Percentiles rank a stretch among this genome's conserved stretches.
These are phyloP conservation scores for Aspergillus sp. DNA, from an alignment of 2,329 filamentous ascomycete genomes.

Conservation along the genomic window DNA sequence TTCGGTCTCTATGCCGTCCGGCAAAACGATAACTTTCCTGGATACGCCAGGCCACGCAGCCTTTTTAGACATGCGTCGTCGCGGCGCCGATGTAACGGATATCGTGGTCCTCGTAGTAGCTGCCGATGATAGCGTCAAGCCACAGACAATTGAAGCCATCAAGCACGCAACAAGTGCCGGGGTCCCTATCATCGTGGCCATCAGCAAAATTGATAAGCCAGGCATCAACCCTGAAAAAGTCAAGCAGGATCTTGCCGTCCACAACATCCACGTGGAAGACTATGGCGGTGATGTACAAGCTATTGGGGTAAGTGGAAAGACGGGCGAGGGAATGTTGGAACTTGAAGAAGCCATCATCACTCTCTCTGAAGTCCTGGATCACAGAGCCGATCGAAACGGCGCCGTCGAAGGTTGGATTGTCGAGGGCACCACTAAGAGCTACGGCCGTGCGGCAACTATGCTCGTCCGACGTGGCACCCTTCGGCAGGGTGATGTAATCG, in stretches of 20 bases:
- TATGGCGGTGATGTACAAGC: slow-evolving; percentile 93
- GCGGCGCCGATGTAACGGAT: slow-evolving; percentile 93
- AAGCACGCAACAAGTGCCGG: slow-evolving; percentile 87
- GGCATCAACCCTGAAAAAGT: slow-evolving; percentile 80
- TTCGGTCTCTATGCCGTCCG: slow-evolving; percentile 82
- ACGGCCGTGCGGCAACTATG: slow-evolving; percentile 84
- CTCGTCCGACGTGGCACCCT: slow-evolving; percentile 88
- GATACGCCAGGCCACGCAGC: slow-evolving; percentile 96
- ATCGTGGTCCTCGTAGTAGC: slow-evolving; percentile 96
- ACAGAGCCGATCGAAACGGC: slow-evolving; percentile 77
- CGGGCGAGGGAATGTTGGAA: slow-evolving; percentile 86
- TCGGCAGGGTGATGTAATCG: slow-evolving; percentile 76
- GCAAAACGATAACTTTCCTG: slow-evolving; percentile 92
- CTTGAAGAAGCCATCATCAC: slow-evolving; percentile 89
- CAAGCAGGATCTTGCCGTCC: slow-evolving; percentile 80
- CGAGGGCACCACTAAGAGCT: slow-evolving; percentile 84
- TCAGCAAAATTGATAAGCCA: slow-evolving; percentile 95
- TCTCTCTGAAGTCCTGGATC: slow-evolving; percentile 86
- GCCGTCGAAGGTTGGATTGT: slow-evolving; percentile 91
- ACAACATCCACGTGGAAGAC: slow-evolving; percentile 92
- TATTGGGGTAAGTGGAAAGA: slow-evolving; percentile 89
- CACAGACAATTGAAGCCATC: slow-evolving; percentile 93
- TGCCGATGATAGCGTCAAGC: slow-evolving; percentile 96
- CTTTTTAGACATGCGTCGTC: slow-evolving; percentile 92
- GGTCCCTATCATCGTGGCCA: slow-evolving; percentile 95